Conservation (phyloP, 1,284 basidiomycete species). For the Apiotrichum veenhuisii region DNA sequence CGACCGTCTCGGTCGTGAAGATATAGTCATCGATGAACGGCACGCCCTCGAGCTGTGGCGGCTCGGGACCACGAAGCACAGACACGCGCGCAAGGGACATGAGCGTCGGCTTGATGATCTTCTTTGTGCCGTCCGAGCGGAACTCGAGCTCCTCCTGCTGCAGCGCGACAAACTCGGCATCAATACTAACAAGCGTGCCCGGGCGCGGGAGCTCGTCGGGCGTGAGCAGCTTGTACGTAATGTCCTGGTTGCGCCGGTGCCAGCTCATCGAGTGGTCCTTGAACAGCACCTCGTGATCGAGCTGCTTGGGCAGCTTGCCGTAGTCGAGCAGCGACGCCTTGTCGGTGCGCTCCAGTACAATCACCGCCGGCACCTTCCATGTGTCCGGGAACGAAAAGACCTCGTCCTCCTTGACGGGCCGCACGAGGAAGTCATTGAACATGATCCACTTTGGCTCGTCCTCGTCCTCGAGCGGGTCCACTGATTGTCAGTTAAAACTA, state of each 20-base stretch:
- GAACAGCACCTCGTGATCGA: constrained; percentile 72
- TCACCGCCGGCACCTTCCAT: constrained; percentile 92
- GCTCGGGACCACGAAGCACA: constrained; percentile 80
- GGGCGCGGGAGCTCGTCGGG: constrained; percentile 76
- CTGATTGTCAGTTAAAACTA: not conserved
- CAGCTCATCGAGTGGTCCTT: constrained; percentile 80
- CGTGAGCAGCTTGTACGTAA: constrained; percentile 72
- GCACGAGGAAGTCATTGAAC: constrained; percentile 96
- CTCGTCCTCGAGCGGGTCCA: constrained; percentile 58
- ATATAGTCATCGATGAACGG: constrained; percentile 99
- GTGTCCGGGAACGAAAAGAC: constrained; percentile 78
- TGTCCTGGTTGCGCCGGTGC: constrained; percentile 69
- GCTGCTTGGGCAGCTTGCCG: constrained; percentile 60
- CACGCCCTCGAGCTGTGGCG: constrained; percentile 60
- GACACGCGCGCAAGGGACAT: constrained; percentile 92
- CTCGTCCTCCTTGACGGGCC: constrained; percentile 75
- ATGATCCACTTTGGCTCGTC: constrained; percentile 72
- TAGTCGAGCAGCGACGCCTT: constrained; percentile 60
- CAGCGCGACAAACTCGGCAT: constrained; percentile 96
- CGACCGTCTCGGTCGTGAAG: constrained; percentile 87
- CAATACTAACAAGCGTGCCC: constrained; percentile 88
- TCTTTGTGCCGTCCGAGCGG: constrained; percentile 89
- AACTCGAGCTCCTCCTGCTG: constrained; percentile 97
- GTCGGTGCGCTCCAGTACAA: constrained; percentile 81
- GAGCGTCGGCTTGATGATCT: constrained; percentile 83